These are phyloP conservation scores for Paradendryphiella salina DNA, from an alignment of 2,329 filamentous ascomycete species.

Conservation along the genomic window DNA sequence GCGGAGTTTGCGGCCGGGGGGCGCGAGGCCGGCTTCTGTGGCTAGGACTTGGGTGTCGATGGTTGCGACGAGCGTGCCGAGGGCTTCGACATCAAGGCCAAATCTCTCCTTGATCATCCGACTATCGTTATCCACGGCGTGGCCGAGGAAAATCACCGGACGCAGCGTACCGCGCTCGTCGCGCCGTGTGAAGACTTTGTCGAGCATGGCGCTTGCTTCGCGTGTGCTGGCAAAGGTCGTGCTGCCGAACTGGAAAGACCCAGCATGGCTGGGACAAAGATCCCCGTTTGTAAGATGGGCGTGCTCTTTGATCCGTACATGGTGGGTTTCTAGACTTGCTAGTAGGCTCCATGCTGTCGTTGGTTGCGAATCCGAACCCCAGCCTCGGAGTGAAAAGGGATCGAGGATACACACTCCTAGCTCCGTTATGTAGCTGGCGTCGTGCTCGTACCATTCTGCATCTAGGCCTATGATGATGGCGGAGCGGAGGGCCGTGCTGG, in stretches of 20 bases:
- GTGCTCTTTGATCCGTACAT: conserved; percentile 20
- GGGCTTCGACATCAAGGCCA: conserved; percentile 15
- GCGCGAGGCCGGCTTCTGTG: conserved; percentile 7
- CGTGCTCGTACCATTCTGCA: conserved; percentile 25
- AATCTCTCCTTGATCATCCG: conserved; percentile 19
- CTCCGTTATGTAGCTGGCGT: conserved; percentile 18
- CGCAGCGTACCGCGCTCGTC: not conserved
- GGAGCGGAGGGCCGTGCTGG: conserved; percentile 1
- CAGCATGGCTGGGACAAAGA: conserved; percentile 12
- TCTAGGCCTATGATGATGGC: conserved; percentile 22
- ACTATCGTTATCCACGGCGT: conserved; percentile 24
- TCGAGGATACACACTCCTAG: conserved; percentile 19
- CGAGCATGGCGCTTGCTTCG: conserved; percentile 12
- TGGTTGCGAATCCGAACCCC: no score
- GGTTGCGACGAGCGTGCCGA: conserved; percentile 18
- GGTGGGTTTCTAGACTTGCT: conserved; percentile 8
- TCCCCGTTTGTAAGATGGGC: conserved; percentile 23
- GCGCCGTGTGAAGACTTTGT: conserved; percentile 2
- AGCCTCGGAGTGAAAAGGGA: no score
- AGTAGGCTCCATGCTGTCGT: not conserved
- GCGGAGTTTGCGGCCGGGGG: not conserved
- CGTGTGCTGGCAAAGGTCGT: conserved; percentile 16
- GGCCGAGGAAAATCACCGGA: conserved; percentile 28
- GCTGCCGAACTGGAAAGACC: conserved; percentile 23
- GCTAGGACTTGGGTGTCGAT: conserved; percentile 28